A percentile compares a stretch with the other conserved stretches of the same genome.
Conservation (phyloP, 306 rosid species). For the Cicer judaicum region DNA sequence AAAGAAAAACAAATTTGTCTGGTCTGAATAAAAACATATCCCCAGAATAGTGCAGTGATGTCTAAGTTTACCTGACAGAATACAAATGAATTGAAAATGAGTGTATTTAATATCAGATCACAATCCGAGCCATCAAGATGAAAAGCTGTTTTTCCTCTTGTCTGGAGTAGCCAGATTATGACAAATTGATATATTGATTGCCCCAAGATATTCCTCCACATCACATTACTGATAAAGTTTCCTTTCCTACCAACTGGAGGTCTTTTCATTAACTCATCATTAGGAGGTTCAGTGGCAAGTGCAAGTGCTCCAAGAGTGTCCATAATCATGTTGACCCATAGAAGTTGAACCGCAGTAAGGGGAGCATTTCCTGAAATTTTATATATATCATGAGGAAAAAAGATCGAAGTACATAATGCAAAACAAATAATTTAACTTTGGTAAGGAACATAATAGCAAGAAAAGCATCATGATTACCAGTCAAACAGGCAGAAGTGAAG, state of each 20-base stretch:
- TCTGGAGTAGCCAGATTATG: slow-evolving; percentile 87
- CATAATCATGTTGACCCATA: slow-evolving; percentile 99
- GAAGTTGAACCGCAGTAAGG: slow-evolving; percentile 98
- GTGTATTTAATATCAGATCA: slow-evolving; percentile 79
- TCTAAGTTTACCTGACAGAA: slow-evolving; percentile 84
- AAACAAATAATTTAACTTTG: slow-evolving; percentile 28
- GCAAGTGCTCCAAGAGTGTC: slow-evolving; percentile 99
- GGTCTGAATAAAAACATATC: slow-evolving; percentile 28
- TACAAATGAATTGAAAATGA: slow-evolving; percentile 95
- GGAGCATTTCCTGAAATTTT: slow-evolving; percentile 79
- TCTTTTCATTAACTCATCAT: slow-evolving; percentile 83
- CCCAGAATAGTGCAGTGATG: slow-evolving; percentile 21
- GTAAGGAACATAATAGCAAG: slow-evolving; percentile 34
- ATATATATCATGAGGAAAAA: slow-evolving; percentile 27
- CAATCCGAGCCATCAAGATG: slow-evolving; percentile 73
- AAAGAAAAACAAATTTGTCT: slow-evolving; percentile 22
- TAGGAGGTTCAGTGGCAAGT: slow-evolving; percentile 95
- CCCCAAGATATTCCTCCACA: slow-evolving; percentile 98
- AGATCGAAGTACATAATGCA: not conserved
- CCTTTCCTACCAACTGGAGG: slow-evolving; percentile 97
- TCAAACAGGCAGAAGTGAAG: slow-evolving; percentile 94
- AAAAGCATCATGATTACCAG: slow-evolving; percentile 58
- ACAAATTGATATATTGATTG: slow-evolving; percentile 87
- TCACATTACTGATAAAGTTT: slow-evolving; percentile 88
- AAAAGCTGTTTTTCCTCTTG: slow-evolving; percentile 77